These are phyloP conservation scores for Pyrenophora graminea DNA, from an alignment of 2,329 filamentous ascomycete species.

Conservation along the genomic window DNA sequence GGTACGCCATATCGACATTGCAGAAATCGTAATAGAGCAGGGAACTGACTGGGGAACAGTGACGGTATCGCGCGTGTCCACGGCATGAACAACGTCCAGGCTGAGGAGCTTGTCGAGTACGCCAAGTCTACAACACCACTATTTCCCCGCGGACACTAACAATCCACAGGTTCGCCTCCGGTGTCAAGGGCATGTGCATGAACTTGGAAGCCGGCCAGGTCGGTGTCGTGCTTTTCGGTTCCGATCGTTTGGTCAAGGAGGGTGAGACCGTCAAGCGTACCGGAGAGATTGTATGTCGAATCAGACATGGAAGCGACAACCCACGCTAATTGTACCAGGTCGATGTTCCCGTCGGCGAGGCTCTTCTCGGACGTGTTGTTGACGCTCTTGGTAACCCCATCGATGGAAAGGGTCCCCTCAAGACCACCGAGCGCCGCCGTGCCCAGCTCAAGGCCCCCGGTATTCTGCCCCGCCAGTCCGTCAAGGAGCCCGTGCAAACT, in stretches of 20 bases:
- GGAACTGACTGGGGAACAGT: constrained; percentile 61
- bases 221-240: constrained; percentile 99
- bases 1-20: constrained; percentile 68
- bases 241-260: constrained; percentile 99
- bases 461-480: constrained; percentile 94
- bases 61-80: constrained; percentile 99
- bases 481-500: constrained; percentile 98
- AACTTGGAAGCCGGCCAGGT: constrained; percentile 99
- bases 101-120: constrained; percentile 99
- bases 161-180: constrained; percentile 84
- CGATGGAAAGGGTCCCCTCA: constrained; percentile 97
- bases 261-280: constrained; percentile 99
- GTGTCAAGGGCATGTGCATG: constrained; percentile 99
- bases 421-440: constrained; percentile 89
- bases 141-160: constrained; percentile 32
- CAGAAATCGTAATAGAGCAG: constrained; percentile 27
- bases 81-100: constrained; percentile 99
- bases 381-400: constrained; percentile 99
- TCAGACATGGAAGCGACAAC: too few species aligned
- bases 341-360: constrained; percentile 90
- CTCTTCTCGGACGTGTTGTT: constrained; percentile 95
- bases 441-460: constrained; percentile 98
- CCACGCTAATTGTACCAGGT: constrained; percentile 45
- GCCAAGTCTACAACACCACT: constrained; percentile 49
- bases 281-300: constrained; percentile 74